Base-by-base conservation (phyloP, 2,329 filamentous ascomycete species). In the Trichophyton equinum region DNA sequence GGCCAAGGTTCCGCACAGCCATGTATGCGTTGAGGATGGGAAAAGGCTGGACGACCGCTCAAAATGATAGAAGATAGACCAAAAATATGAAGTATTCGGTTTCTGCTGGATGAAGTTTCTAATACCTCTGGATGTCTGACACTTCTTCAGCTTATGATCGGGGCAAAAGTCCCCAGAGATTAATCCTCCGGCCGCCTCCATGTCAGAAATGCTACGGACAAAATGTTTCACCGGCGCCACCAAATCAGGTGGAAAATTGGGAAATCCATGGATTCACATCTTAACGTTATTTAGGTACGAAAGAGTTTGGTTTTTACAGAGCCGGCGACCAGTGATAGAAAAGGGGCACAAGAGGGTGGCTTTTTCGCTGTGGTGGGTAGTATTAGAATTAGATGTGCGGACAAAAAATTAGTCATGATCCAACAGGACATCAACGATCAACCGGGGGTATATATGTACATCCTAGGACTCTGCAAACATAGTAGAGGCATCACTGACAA, bases 1-100 rank as follows among this genome's bases (percentile, higher is more conserved):
- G 51, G 30, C 51, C 30, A 36, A 55, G 51, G 51, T 33, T 55
- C 51, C 51, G 51, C 51, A 55, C 51, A 55, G 51, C 51, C 51
- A 55, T 55, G 27, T 55, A 20, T 55, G 51, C 51, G 51, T 33
- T 36, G 15, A 33, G 22, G 15, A 8, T 11, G 46, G 46, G 46
- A 8, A 11, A 38, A 38, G 7, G 3, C 33, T 38, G 33, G 33
- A 38, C 11, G 6, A 22, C 20, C 8, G 46, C 8, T 13, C 20
- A 51, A 22, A 25, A 25, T 51, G 6, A 22, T 5, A 38, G 33
- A 38, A 13, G 33, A 51, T n/a, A n/a, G 25, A 3, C 15, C 20
- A 27, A 15, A 4, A 6, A 27, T 51, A 27, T 27, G 8, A 25
- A 22, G 51, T 36, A 18, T 20, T 55, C 51, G 33, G n/a, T 55